Evolutionary conservation across 257 asterid species (phyloP).

Genomic region (Gentiana dahurica): DNA sequence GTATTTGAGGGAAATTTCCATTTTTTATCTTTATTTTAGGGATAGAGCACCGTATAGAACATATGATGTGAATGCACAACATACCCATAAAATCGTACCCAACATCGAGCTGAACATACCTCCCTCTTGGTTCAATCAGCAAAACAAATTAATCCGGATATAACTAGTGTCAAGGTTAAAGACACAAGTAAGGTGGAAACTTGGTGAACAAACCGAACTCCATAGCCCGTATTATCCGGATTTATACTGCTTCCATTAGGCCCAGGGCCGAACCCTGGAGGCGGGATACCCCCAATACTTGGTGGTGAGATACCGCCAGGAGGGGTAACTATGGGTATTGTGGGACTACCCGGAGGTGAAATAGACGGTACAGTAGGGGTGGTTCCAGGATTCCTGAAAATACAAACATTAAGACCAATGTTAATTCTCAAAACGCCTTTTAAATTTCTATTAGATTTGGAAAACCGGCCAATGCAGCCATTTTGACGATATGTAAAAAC

Average conservation of each 20-base stretch:
- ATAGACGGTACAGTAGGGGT: constrained; percentile 2
- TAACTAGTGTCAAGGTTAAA: constrained; percentile 5
- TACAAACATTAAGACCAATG: background rate
- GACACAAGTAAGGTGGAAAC: constrained; percentile 9
- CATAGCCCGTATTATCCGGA: constrained; percentile 14
- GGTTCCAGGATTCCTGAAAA: constrained; percentile 21
- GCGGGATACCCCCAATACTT: too few species aligned
- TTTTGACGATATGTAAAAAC: too few species aligned
- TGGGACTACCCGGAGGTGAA: constrained; percentile 3
- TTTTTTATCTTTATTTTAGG: constrained; percentile 10
- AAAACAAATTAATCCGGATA: constrained; percentile 14
- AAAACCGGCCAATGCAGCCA: too few species aligned
- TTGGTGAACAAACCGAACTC: background rate
- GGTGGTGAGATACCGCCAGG: too few species aligned
- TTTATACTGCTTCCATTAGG: constrained; percentile 31
- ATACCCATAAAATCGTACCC: constrained; percentile 2
- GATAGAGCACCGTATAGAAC: background rate
- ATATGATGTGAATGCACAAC: constrained; percentile 13
- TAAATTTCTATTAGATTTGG: too few species aligned
- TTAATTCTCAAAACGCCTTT: too few species aligned
- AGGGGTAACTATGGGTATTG: constrained; percentile 1
- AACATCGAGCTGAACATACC: background rate
- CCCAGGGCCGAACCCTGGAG: constrained; percentile 18
- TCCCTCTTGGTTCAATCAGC: background rate
- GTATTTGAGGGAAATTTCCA: constrained; percentile 6